Conservation (phyloP, 2,329 filamentous ascomycete genomes). For the Oidium heveae region DNA sequence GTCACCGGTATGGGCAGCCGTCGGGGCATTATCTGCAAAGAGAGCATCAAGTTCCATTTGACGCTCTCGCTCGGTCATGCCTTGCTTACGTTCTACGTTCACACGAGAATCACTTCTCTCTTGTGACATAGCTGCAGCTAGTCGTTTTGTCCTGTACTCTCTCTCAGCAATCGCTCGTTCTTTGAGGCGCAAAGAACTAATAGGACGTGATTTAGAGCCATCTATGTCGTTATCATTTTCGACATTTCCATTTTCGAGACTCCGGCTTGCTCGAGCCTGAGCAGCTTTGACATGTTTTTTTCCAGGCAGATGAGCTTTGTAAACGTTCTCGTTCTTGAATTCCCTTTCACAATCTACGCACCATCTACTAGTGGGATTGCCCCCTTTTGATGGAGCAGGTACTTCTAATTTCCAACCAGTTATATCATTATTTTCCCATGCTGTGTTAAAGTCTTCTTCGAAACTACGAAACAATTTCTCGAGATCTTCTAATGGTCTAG, state of each 20-base stretch:
- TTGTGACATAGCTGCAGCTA: conserved; percentile 61
- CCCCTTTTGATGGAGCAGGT: conserved; percentile 5
- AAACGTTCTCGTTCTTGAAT: conserved; percentile 88
- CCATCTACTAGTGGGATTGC: conserved; percentile 45
- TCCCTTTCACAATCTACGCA: conserved; percentile 83
- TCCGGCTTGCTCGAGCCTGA: conserved; percentile 30
- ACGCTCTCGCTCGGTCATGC: conserved; percentile 90
- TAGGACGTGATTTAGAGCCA: conserved; percentile 10
- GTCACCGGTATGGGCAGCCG: conserved; percentile 17
- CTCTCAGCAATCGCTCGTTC: conserved; percentile 77
- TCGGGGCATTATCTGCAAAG: conserved; percentile 30
- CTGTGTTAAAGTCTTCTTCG: conserved; percentile 59
- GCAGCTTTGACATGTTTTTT: conserved; percentile 84
- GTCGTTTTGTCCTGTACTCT: conserved; percentile 57
- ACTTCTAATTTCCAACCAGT: conserved; percentile 47
- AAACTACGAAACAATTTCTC: conserved; percentile 53
- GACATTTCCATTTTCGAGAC: conserved; percentile 15
- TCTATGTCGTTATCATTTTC: conserved; percentile 4
- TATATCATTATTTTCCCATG: conserved; percentile 60
- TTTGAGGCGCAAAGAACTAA: conserved; percentile 33
- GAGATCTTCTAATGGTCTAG: conserved; percentile 63
- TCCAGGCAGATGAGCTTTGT: conserved; percentile 65
- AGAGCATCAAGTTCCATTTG: conserved; percentile 82
- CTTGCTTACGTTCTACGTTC: conserved; percentile 88
- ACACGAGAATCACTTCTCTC: conserved; percentile 74